These are phyloP conservation scores for Irpex lacteus DNA, from an alignment of 1,284 basidiomycete species.

Conservation along the genomic window DNA sequence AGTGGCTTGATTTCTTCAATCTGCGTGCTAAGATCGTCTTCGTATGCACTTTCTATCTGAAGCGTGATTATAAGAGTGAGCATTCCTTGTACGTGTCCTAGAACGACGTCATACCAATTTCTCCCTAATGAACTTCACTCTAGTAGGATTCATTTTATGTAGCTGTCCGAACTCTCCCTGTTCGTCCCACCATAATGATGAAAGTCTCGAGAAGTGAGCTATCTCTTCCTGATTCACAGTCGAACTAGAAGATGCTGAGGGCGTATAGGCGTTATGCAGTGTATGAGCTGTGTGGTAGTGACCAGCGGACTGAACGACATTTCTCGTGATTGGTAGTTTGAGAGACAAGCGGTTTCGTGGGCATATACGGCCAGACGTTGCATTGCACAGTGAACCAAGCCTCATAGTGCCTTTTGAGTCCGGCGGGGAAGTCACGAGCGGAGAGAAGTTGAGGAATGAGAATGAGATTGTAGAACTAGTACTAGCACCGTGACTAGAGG, in stretches of 20 bases:
- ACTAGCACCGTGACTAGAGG: too few relatives aligned
- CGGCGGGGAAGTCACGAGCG: too few relatives aligned
- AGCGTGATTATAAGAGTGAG: not conserved
- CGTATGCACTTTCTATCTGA: conserved; percentile 36
- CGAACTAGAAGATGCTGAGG: conserved; percentile 10
- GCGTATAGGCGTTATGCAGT: not conserved
- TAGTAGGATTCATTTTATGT: conserved; percentile 94
- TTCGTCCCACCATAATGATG: conserved; percentile 97
- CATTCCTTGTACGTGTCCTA: not conserved
- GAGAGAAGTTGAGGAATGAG: too few relatives aligned
- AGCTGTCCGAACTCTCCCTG: conserved; percentile 87
- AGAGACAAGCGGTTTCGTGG: not conserved
- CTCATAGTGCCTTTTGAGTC: not conserved
- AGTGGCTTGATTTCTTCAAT: conserved; percentile 38
- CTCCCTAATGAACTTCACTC: conserved; percentile 83
- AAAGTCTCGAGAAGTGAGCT: conserved; percentile 89
- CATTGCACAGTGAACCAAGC: not conserved
- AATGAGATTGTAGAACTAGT: too few relatives aligned
- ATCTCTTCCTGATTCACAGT: conserved; percentile 82
- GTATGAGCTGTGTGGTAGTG: not conserved
- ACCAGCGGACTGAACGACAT: not conserved
- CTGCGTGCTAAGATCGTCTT: conserved; percentile 42
- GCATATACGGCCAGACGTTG: not conserved
- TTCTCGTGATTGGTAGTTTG: not conserved
- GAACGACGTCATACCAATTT: conserved; percentile 51